These are phyloP conservation scores for Triticum monococcum DNA, from an alignment of 176 grass and related monocot genomes.

Conservation along the genomic window DNA sequence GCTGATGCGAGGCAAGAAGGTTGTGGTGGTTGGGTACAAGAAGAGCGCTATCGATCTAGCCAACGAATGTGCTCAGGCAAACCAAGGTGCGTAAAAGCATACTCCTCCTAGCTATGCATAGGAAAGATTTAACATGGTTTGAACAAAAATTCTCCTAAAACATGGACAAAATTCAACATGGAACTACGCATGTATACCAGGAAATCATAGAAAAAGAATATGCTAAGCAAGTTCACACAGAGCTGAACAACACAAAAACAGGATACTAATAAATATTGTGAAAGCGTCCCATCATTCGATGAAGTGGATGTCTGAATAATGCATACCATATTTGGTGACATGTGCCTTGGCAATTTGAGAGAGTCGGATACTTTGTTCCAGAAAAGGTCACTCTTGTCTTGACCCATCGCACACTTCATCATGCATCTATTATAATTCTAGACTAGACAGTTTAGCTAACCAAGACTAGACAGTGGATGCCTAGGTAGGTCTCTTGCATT, in stretches of 20 bases:
- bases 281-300: constrained; percentile 1
- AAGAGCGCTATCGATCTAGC: constrained; percentile 96
- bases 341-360: neutral
- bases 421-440: neutral
- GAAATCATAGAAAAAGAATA: constrained; percentile 23
- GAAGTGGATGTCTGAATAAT: neutral
- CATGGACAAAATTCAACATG: neutral
- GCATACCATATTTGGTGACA: neutral
- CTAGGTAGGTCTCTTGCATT: neutral
- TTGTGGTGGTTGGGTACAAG: constrained; percentile 89
- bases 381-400: constrained; percentile 54
- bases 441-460: neutral
- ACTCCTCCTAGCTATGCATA: neutral
- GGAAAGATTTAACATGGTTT: neutral
- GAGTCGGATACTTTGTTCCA: neutral
- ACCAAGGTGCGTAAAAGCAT: constrained; percentile 59
- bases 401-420: constrained; percentile 49
- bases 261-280: neutral
- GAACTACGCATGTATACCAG: neutral
- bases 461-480: too few species aligned
- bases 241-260: neutral
- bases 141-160: neutral
- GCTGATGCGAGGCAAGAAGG: constrained; percentile 92
- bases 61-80: constrained; percentile 76
- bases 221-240: constrained; percentile 30